These are phyloP conservation scores for Cinnamomum chago DNA, from an alignment of 164 flowering plant species.

Conservation along the genomic window DNA sequence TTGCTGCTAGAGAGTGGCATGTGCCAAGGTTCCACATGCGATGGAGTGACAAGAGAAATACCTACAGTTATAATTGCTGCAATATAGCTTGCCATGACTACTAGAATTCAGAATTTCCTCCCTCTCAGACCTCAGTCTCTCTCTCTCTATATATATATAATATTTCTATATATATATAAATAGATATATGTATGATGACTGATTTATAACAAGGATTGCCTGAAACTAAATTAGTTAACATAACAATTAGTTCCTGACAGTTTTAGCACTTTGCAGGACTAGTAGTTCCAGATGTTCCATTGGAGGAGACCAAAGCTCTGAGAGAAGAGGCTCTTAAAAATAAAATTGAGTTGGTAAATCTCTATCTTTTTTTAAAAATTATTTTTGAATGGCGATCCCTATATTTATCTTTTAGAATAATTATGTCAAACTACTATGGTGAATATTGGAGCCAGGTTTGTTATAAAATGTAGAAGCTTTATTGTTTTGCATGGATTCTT, in stretches of 20 bases:
- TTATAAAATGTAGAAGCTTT: too few relatives aligned
- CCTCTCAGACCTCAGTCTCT: not conserved
- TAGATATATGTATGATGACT: not conserved
- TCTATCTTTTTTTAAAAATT: not conserved
- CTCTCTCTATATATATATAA: not conserved
- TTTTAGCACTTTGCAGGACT: slow-evolving; percentile 50
- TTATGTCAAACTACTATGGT: too few relatives aligned
- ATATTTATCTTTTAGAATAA: too few relatives aligned
- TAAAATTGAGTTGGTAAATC: slow-evolving; percentile 61
- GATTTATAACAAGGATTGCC: not conserved
- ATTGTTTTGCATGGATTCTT: too few relatives aligned
- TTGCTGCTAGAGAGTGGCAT: too few relatives aligned
- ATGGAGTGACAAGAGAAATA: too few relatives aligned
- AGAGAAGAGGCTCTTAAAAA: slow-evolving; percentile 61
- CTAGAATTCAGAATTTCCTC: not conserved
- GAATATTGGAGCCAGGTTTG: too few relatives aligned
- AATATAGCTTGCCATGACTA: too few relatives aligned
- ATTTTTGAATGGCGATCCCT: not conserved
- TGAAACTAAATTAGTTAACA: not conserved
- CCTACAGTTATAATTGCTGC: too few relatives aligned
- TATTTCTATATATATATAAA: not conserved
- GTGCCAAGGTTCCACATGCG: too few relatives aligned
- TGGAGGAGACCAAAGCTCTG: slow-evolving; percentile 79
- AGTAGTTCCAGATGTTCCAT: slow-evolving; percentile 94
- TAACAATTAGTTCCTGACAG: not conserved